Evolutionary conservation across 2,329 filamentous ascomycete genomes (phyloP).

Genomic region (Ophiobolus disseminans): DNA sequence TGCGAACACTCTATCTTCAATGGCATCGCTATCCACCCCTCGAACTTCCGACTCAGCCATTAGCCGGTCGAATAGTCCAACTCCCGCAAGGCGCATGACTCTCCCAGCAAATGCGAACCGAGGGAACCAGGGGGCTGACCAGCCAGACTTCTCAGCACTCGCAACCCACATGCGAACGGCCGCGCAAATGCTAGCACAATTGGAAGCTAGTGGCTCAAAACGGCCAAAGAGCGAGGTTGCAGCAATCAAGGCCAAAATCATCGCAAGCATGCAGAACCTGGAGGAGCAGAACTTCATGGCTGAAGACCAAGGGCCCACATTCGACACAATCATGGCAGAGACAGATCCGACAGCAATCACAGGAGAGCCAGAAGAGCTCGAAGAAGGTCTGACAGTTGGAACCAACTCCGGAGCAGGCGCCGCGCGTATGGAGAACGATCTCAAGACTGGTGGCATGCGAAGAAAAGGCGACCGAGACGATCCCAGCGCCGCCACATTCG

Average conservation of each 20-base stretch:
- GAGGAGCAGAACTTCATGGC: slow-evolving; percentile 84
- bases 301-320: slow-evolving; percentile 75
- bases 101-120: slow-evolving; percentile 58
- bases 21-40: slow-evolving; percentile 69
- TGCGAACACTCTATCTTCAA: slow-evolving; percentile 65
- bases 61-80: slow-evolving; percentile 73
- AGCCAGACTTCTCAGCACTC: slow-evolving; percentile 81
- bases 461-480: slow-evolving; percentile 83
- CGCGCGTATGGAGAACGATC: slow-evolving; percentile 87
- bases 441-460: slow-evolving; percentile 83
- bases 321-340: slow-evolving; percentile 82
- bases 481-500: slow-evolving; percentile 84
- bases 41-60: slow-evolving; percentile 72
- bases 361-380: slow-evolving; percentile 60
- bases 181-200: slow-evolving; percentile 84
- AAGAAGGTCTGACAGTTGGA: slow-evolving; percentile 60
- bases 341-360: slow-evolving; percentile 63
- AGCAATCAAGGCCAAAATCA: slow-evolving; percentile 84
- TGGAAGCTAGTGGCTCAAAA: slow-evolving; percentile 81
- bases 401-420: slow-evolving; percentile 76
- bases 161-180: slow-evolving; percentile 88
- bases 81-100: slow-evolving; percentile 66
- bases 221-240: slow-evolving; percentile 81
- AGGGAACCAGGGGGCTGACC: slow-evolving; percentile 64
- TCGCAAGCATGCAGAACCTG: slow-evolving; percentile 86